These are phyloP conservation scores for Echria macrotheca DNA, from an alignment of 495 filamentous ascomycete species.

Conservation along the genomic window DNA sequence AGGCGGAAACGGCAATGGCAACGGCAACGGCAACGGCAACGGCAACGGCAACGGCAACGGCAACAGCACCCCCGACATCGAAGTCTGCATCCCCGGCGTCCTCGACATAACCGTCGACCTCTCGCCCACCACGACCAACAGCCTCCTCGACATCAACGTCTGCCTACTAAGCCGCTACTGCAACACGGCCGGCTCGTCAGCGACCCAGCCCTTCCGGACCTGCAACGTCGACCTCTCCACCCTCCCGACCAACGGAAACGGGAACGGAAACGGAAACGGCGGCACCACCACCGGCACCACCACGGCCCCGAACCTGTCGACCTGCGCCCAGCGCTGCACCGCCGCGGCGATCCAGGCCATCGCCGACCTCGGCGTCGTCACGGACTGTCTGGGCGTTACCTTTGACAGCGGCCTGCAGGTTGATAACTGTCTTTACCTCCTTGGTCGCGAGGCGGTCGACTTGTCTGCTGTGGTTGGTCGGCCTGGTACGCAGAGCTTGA, in stretches of 20 bases:
- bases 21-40: background rate
- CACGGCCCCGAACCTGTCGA: slow-evolving; percentile 6
- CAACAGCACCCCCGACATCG: slow-evolving; percentile 1
- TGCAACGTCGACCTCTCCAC: background rate
- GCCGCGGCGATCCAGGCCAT: background rate
- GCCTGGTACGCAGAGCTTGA: too few relatives aligned
- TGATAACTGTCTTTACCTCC: slow-evolving; percentile 14
- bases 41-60: background rate
- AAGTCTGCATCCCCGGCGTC: background rate
- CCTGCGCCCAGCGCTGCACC: slow-evolving; percentile 13
- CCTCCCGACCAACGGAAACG: too few relatives aligned
- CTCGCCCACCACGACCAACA: background rate
- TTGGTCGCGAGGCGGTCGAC: too few relatives aligned
- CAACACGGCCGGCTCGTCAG: too few relatives aligned
- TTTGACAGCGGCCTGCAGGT: background rate
- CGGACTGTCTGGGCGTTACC: slow-evolving; percentile 14
- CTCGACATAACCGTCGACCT: slow-evolving; percentile 3
- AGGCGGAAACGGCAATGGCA: background rate
- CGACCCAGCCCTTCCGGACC: too few relatives aligned
- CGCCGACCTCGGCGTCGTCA: background rate
- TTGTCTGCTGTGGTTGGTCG: too few relatives aligned
- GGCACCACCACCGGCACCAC: slow-evolving; percentile 2
- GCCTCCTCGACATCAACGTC: slow-evolving; percentile 1
- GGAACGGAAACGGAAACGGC: too few relatives aligned
- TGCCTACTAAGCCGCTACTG: slow-evolving; percentile 5